Percentiles rank a stretch among this genome's conserved stretches.
Evolutionary conservation across 1,284 basidiomycete genomes (phyloP).

Genomic region (Cutaneotrichosporon sp.): DNA sequence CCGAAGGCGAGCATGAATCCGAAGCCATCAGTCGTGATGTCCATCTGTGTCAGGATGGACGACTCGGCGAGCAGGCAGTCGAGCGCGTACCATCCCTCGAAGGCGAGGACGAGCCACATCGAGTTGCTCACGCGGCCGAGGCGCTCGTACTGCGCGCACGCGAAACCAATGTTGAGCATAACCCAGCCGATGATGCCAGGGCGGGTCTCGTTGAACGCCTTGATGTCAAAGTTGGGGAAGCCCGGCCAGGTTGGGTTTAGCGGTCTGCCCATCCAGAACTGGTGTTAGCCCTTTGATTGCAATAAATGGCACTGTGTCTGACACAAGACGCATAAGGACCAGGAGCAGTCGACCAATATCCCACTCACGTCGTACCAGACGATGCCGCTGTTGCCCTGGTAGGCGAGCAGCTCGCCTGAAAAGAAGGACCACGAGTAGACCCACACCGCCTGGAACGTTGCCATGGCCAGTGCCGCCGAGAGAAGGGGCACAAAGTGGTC

Average conservation of each 20-base stretch:
- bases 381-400: conserved; percentile 88
- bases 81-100: conserved; percentile 81
- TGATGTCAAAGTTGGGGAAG: conserved; percentile 74
- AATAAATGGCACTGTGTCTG: too few relatives aligned
- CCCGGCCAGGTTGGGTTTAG: conserved; percentile 69
- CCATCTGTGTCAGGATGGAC: conserved; percentile 91
- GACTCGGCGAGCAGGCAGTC: conserved; percentile 56
- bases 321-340: too few relatives aligned
- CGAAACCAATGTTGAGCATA: conserved; percentile 84
- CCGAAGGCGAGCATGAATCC: conserved; percentile 98
- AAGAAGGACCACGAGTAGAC: conserved; percentile 72
- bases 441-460: conserved; percentile 65
- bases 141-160: conserved; percentile 81
- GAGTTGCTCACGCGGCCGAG: conserved; percentile 75
- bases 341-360: too few relatives aligned
- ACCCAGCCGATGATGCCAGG: conserved; percentile 95
- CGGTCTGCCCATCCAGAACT: conserved; percentile 97
- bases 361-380: conserved; percentile 84
- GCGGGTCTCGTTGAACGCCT: conserved; percentile 93
- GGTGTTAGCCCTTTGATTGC: conserved; percentile 1
- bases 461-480: conserved; percentile 77
- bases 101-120: conserved; percentile 81
- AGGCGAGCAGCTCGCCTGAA: conserved; percentile 63
- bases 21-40: conserved; percentile 96
- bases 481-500: conserved; percentile 87